phyloP scores from a whole-genome alignment of 352 stramenopile genomes.

The Peronospora destructor region DNA sequence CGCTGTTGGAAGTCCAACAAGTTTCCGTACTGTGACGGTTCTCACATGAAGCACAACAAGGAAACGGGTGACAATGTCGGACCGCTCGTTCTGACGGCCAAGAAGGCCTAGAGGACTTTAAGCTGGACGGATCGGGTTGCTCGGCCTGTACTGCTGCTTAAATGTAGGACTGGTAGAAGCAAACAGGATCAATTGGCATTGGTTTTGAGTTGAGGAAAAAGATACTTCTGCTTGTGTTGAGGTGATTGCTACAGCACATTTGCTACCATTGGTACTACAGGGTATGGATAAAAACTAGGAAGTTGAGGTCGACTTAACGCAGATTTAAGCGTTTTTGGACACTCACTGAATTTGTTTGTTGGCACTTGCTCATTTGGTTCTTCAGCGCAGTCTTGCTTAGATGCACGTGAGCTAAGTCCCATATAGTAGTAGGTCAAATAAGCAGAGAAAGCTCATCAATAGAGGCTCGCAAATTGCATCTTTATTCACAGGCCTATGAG shows the following conservation, averaged over 20 bases:
- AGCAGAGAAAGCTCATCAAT: no score
- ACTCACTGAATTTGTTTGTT: no score
- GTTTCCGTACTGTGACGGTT: constrained; percentile 75
- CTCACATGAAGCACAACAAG: constrained; percentile 86
- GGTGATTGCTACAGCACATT: neutral
- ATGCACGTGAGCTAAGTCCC: no score
- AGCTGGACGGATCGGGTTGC: neutral
- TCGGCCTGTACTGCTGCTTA: constrained; percentile 4
- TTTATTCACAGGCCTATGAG: no score
- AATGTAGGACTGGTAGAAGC: constrained; percentile 8
- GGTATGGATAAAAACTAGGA: neutral
- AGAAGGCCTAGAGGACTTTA: constrained; percentile 32
- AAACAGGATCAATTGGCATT: constrained; percentile 20
- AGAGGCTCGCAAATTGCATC: no score
- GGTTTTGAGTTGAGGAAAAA: neutral
- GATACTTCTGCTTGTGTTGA: neutral
- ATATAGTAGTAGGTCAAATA: no score
- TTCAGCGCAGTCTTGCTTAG: no score
- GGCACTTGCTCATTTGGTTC: no score
- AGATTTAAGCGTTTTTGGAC: neutral
- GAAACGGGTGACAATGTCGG: constrained; percentile 80
- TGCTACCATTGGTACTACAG: neutral
- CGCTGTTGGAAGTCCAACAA: constrained; percentile 88
- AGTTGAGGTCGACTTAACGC: neutral
- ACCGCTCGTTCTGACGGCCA: constrained; percentile 54